These are phyloP conservation scores for Asterochloris erici DNA, from an alignment of 139 green algal genomes.

Conservation along the genomic window DNA sequence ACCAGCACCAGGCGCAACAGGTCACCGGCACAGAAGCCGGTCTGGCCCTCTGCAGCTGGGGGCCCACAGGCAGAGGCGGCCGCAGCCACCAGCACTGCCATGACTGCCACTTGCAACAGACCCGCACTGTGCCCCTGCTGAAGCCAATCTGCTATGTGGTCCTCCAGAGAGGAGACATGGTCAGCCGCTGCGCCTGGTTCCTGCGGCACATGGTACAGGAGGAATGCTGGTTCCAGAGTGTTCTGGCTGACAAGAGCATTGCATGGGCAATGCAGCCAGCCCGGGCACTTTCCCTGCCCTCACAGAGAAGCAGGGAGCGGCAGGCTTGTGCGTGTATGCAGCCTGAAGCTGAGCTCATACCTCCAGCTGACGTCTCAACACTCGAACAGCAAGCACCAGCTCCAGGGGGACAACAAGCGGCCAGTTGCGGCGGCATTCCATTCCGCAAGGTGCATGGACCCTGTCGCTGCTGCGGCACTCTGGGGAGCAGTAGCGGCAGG, in stretches of 20 bases:
- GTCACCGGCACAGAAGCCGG: no score
- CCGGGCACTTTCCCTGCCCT: not conserved
- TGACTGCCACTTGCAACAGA: no score
- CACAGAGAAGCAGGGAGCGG: not conserved
- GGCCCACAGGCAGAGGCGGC: no score
- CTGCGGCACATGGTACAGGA: not conserved
- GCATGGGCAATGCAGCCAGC: not conserved
- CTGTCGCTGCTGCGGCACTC: slow-evolving; percentile 20
- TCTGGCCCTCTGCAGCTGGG: no score
- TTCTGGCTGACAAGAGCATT: not conserved
- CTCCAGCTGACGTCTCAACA: not conserved
- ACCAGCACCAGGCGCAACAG: no score
- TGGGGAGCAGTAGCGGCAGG: slow-evolving; percentile 40
- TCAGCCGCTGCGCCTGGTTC: no score
- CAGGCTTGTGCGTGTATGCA: not conserved
- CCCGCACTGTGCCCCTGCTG: not conserved
- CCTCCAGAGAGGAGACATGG: no score
- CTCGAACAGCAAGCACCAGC: slow-evolving; percentile 32
- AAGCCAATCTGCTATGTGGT: no score
- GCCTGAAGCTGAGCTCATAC: not conserved
- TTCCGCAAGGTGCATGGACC: slow-evolving; percentile 22
- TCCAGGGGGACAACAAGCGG: slow-evolving; percentile 37
- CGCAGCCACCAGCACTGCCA: not conserved
- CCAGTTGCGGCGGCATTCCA: slow-evolving; percentile 54
- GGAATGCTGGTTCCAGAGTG: not conserved